phyloP scores from a whole-genome alignment of 176 grass and related monocot species.

The Tuctoria greenei region DNA sequence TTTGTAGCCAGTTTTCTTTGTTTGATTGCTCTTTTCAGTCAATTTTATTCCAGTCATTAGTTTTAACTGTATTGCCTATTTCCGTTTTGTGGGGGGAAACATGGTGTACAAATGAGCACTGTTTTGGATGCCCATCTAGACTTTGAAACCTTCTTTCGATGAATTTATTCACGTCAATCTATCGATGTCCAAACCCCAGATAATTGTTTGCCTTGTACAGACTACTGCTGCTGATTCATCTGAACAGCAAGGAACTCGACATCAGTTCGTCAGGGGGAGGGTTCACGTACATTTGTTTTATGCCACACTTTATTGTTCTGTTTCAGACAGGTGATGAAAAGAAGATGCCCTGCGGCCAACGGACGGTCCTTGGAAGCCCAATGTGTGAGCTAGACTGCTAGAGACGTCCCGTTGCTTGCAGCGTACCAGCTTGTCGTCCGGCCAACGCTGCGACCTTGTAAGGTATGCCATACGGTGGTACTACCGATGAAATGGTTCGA shows the following conservation, averaged over 20 bases:
- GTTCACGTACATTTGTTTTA: neutral
- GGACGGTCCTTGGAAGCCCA: neutral
- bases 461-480: no score
- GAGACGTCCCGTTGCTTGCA: neutral
- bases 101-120: neutral
- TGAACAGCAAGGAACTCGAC: conserved; percentile 7
- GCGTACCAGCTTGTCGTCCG: neutral
- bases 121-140: neutral
- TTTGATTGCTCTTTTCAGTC: neutral
- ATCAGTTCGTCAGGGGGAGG: neutral
- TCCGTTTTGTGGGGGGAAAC: neutral
- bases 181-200: no score
- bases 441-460: neutral
- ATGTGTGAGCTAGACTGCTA: neutral
- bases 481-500: no score
- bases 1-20: no score
- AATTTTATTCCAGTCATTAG: neutral
- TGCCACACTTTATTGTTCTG: neutral
- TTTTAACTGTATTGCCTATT: neutral
- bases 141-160: neutral
- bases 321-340: neutral
- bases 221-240: conserved; percentile 1
- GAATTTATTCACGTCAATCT: neutral
- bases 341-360: neutral
- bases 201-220: neutral